phyloP scores from a whole-genome alignment of 805 yeast species.

The Ogataea paraovalis region DNA sequence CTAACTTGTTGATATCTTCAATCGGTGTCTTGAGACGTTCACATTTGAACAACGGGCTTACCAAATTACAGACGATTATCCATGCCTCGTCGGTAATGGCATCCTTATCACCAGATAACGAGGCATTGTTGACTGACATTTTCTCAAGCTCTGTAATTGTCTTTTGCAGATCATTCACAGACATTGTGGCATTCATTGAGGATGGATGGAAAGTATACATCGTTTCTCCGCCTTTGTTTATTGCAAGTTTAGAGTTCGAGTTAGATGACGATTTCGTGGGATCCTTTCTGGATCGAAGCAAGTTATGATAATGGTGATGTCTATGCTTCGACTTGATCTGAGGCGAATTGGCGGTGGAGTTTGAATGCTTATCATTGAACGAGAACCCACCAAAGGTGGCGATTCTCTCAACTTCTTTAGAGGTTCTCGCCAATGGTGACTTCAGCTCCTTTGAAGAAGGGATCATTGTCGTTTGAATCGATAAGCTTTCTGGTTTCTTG shows the following conservation, averaged over 20 bases:
- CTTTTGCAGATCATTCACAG: constrained; percentile 28
- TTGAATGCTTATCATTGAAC: constrained; percentile 7
- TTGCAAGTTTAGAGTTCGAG: constrained; percentile 33
- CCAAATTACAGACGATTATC: constrained; percentile 39
- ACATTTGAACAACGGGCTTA: constrained; percentile 46
- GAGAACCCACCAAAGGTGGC: constrained; percentile 19
- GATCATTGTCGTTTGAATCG: constrained; percentile 25
- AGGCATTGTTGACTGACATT: constrained; percentile 23
- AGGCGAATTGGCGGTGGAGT: constrained; percentile 4
- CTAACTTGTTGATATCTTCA: constrained; percentile 52
- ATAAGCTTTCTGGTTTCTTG: constrained; percentile 25
- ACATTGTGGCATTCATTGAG: constrained; percentile 20
- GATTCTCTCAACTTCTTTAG: constrained; percentile 31
- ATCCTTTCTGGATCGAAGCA: constrained; percentile 30
- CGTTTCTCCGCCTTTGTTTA: constrained; percentile 31
- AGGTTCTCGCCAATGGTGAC: constrained; percentile 29
- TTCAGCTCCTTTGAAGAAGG: constrained; percentile 25
- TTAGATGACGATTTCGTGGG: constrained; percentile 33
- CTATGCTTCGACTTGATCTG: constrained; percentile 18
- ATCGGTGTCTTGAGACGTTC: constrained; percentile 47
- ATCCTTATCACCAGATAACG: constrained; percentile 34
- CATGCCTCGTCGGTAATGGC: constrained; percentile 46
- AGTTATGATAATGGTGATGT: constrained; percentile 28
- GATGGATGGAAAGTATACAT: constrained; percentile 36
- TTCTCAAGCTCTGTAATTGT: constrained; percentile 30